Percentiles rank a stretch among this genome's conserved stretches.
Evolutionary conservation across 805 yeast species (phyloP).

Genomic region (Starmera dryadoides): DNA sequence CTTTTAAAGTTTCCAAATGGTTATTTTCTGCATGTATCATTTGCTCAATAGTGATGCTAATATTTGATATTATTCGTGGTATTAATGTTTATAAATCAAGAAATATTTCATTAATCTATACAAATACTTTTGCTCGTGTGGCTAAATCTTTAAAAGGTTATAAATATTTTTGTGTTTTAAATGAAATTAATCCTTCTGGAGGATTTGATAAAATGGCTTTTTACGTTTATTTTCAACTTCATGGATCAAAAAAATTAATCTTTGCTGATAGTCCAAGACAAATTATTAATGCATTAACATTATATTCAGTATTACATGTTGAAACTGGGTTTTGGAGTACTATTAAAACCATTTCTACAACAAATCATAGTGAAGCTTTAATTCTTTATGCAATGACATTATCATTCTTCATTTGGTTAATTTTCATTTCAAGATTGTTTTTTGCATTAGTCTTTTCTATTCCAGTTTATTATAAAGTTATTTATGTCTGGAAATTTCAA

Average conservation of each 20-base stretch:
- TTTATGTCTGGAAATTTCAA: conserved; percentile 28
- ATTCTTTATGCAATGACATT: conserved; percentile 68
- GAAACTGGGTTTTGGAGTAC: conserved; percentile 27
- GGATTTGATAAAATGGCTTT: conserved; percentile 64
- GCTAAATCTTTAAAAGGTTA: conserved; percentile 52
- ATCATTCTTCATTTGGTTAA: conserved; percentile 66
- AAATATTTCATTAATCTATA: conserved; percentile 63
- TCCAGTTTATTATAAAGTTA: conserved; percentile 42
- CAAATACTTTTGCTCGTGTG: conserved; percentile 55
- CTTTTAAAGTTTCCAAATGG: conserved; percentile 55
- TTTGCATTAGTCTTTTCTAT: conserved; percentile 46
- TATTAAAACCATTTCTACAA: conserved; percentile 49
- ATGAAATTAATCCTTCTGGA: conserved; percentile 58
- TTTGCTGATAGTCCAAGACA: conserved; percentile 87
- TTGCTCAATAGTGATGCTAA: conserved; percentile 50
- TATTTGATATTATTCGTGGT: conserved; percentile 55
- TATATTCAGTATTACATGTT: conserved; percentile 40
- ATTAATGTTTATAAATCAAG: conserved; percentile 47
- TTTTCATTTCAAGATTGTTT: conserved; percentile 51
- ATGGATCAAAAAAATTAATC: conserved; percentile 53
- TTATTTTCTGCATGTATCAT: conserved; percentile 77
- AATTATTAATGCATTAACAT: conserved; percentile 70
- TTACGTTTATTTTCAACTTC: conserved; percentile 55
- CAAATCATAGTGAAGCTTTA: conserved; percentile 60
- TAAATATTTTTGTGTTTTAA: conserved; percentile 65